phyloP scores from a whole-genome alignment of 1,139 yeast species.

The Pichia sp. region DNA sequence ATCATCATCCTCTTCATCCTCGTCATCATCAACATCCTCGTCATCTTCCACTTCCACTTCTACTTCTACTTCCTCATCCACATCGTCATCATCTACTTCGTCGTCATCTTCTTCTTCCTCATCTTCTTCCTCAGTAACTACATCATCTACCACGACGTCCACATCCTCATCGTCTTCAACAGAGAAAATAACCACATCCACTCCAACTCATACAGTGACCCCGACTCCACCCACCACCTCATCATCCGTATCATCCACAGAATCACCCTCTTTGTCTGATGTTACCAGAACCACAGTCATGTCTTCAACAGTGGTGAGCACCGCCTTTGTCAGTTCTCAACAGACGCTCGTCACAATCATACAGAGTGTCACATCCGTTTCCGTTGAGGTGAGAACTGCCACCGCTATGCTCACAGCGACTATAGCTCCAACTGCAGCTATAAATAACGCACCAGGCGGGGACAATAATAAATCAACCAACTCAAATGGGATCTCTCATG shows the following conservation, averaged over 20 bases:
- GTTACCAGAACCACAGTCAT: conserved; percentile 3
- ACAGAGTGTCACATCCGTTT: conserved; percentile 14
- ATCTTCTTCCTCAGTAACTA: conserved; percentile 7
- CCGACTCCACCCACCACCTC: conserved; percentile 20
- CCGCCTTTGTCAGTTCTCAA: conserved; percentile 20
- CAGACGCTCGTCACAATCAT: conserved; percentile 16
- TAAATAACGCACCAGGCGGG: no score
- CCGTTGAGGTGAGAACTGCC: conserved; percentile 14
- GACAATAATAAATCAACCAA: no score
- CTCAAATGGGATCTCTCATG: conserved; percentile 32
- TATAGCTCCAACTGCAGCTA: conserved; percentile 13
- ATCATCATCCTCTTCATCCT: conserved; percentile 20
- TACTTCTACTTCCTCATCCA: conserved; percentile 14
- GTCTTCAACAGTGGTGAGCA: conserved; percentile 21
- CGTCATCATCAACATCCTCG: conserved; percentile 16
- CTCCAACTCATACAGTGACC: conserved; percentile 17
- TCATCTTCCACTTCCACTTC: conserved; percentile 14
- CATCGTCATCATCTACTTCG: conserved; percentile 17
- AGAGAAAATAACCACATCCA: conserved; percentile 17
- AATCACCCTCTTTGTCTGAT: conserved; percentile 8
- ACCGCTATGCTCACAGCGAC: conserved; percentile 11
- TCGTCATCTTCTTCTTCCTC: conserved; percentile 20
- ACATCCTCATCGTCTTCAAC: conserved; percentile 19
- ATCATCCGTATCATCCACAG: conserved; percentile 8
- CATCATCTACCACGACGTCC: conserved; percentile 13